phyloP scores from a whole-genome alignment of 1,139 yeast genomes.

The Pneumocystis canis region DNA sequence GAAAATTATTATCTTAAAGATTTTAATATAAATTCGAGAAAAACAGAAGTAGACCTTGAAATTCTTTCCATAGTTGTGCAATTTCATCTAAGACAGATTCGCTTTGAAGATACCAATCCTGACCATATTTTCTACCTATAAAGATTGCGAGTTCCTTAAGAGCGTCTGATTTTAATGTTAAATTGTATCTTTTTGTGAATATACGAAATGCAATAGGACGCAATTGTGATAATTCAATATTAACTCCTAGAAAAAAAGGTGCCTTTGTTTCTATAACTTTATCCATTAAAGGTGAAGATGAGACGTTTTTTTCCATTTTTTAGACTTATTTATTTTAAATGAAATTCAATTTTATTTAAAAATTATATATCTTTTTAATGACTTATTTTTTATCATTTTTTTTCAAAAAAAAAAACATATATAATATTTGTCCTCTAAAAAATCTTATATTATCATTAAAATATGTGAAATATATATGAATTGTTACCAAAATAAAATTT shows the following conservation, averaged over 20 bases:
- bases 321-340: no score
- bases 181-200: conserved; percentile 79
- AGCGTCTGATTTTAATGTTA: conserved; percentile 79
- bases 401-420: background rate
- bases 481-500: no score
- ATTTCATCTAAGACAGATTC: conserved; percentile 62
- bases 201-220: conserved; percentile 86
- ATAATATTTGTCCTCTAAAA: no score
- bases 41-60: conserved; percentile 3
- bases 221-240: conserved; percentile 62
- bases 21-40: background rate
- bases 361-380: background rate
- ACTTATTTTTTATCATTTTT: background rate
- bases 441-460: no score
- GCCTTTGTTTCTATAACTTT: background rate
- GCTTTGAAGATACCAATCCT: conserved; percentile 67
- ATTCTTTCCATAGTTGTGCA: conserved; percentile 60
- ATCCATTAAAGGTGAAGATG: no score
- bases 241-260: conserved; percentile 42
- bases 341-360: no score
- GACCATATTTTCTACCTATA: conserved; percentile 64
- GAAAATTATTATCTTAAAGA: conserved; percentile 6
- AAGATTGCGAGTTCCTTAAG: conserved; percentile 54
- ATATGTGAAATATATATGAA: no score
- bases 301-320: no score